Conservation (phyloP, 768 basidiomycete species). For the Rhodotorula diobovata region DNA sequence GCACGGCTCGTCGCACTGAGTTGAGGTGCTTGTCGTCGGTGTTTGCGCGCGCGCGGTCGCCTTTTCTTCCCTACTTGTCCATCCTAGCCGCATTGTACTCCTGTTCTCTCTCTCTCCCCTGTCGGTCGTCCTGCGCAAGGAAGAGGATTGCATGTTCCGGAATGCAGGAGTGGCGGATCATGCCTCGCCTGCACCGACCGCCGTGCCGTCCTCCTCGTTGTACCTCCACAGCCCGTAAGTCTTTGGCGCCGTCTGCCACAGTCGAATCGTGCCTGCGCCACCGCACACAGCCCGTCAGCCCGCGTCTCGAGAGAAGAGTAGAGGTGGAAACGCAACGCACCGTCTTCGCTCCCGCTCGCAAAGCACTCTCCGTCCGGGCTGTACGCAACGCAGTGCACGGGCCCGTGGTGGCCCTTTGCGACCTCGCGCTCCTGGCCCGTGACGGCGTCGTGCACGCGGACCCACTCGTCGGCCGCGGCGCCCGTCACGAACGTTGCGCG, state of each 20-base stretch:
- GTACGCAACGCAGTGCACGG: slow-evolving; percentile 62
- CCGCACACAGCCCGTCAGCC: slow-evolving; percentile 17
- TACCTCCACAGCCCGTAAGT: slow-evolving; percentile 70
- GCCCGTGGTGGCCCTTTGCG: slow-evolving; percentile 94
- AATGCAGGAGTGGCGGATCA: background rate
- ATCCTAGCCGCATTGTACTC: background rate
- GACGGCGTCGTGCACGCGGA: slow-evolving; percentile 77
- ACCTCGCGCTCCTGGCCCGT: slow-evolving; percentile 85
- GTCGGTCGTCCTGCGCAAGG: too few species aligned
- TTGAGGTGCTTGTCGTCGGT: too few species aligned
- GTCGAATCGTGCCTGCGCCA: slow-evolving; percentile 73
- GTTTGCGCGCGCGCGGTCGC: too few species aligned
- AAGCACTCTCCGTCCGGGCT: slow-evolving; percentile 97
- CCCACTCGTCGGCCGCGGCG: slow-evolving; percentile 86
- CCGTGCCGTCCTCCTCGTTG: slow-evolving; percentile 8
- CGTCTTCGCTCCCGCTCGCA: slow-evolving; percentile 85
- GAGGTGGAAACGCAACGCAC: slow-evolving; percentile 38
- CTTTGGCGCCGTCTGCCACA: slow-evolving; percentile 88
- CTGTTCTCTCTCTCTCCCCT: too few species aligned
- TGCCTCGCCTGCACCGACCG: too few species aligned
- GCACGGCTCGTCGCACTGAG: too few species aligned
- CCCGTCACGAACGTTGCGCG: slow-evolving; percentile 92
- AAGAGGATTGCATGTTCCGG: background rate
- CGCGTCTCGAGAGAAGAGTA: slow-evolving; percentile 59
- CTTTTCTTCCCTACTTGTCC: background rate